A percentile compares a stretch with the other conserved stretches of the same genome.
phyloP scores from a whole-genome alignment of 768 basidiomycete genomes.

The Mrakia frigida region DNA sequence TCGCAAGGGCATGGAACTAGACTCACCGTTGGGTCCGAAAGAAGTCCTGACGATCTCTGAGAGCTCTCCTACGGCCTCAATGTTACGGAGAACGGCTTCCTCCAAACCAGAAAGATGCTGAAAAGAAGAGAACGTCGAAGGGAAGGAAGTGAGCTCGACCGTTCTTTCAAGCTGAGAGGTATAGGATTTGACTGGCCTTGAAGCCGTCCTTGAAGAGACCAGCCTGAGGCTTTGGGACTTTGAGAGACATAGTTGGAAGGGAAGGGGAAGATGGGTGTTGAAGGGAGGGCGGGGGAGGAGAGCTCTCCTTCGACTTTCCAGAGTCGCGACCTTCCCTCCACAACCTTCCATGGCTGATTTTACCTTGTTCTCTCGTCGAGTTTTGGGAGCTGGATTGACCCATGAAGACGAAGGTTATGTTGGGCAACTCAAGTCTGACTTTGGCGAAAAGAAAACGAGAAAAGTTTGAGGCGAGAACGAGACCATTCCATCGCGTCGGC shows the following conservation, averaged over 20 bases:
- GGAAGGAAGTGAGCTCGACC: conserved; percentile 3
- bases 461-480: too few relatives aligned
- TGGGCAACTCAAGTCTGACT: too few relatives aligned
- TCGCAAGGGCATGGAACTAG: not conserved
- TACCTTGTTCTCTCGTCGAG: too few relatives aligned
- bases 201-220: conserved; percentile 91
- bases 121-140: not conserved
- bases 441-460: too few relatives aligned
- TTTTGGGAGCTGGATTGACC: too few relatives aligned
- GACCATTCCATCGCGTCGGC: too few relatives aligned
- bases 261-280: not conserved
- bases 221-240: conserved; percentile 75
- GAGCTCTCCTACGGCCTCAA: conserved; percentile 76
- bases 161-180: not conserved
- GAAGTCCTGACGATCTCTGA: conserved; percentile 92
- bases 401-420: too few relatives aligned
- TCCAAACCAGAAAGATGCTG: conserved; percentile 84
- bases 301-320: not conserved
- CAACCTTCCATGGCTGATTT: not conserved
- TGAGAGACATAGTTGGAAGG: conserved; percentile 67
- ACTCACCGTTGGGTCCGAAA: conserved; percentile 90
- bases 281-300: not conserved
- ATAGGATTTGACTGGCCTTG: conserved; percentile 59
- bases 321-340: not conserved
- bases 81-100: conserved; percentile 70